These are phyloP conservation scores for Huntiella savannae DNA, from an alignment of 2,329 filamentous ascomycete species.

Conservation along the genomic window DNA sequence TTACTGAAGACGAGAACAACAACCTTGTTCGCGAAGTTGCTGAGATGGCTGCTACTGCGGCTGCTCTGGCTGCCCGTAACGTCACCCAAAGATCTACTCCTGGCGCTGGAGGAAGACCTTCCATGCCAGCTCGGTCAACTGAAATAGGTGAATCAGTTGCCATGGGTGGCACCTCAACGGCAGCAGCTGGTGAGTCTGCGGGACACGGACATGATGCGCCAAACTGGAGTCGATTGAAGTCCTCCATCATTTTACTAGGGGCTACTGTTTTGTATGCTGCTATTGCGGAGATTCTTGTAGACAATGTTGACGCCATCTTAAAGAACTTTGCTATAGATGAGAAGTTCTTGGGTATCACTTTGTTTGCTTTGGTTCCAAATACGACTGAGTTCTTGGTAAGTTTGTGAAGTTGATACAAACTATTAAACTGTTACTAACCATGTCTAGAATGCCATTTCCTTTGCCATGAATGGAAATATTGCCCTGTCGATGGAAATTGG, in stretches of 20 bases:
- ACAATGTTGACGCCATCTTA: slow-evolving; percentile 91
- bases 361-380: slow-evolving; percentile 93
- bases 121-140: slow-evolving; percentile 3
- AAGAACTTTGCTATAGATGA: slow-evolving; percentile 83
- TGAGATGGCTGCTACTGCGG: slow-evolving; percentile 83
- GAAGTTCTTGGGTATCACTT: slow-evolving; percentile 89
- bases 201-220: slow-evolving; percentile 78
- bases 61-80: slow-evolving; percentile 70
- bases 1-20: slow-evolving; percentile 68
- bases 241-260: slow-evolving; percentile 67
- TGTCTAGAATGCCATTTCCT: slow-evolving; percentile 78
- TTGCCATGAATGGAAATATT: slow-evolving; percentile 99
- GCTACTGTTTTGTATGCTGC: slow-evolving; percentile 89
- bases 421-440: slow-evolving; percentile 10
- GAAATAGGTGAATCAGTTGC: slow-evolving; percentile 13
- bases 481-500: slow-evolving; percentile 98
- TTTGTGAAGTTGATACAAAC: slow-evolving; percentile 8
- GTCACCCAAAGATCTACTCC: slow-evolving; percentile 18
- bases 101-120: not conserved
- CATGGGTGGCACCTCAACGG: slow-evolving; percentile 13
- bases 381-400: slow-evolving; percentile 90
- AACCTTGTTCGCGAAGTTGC: slow-evolving; percentile 69
- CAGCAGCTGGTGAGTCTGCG: slow-evolving; percentile 18
- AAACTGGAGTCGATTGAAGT: slow-evolving; percentile 90
- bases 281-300: slow-evolving; percentile 90